Conservation (phyloP, 2,329 filamentous ascomycete genomes). For the Dendrostoma leiphaemia region DNA sequence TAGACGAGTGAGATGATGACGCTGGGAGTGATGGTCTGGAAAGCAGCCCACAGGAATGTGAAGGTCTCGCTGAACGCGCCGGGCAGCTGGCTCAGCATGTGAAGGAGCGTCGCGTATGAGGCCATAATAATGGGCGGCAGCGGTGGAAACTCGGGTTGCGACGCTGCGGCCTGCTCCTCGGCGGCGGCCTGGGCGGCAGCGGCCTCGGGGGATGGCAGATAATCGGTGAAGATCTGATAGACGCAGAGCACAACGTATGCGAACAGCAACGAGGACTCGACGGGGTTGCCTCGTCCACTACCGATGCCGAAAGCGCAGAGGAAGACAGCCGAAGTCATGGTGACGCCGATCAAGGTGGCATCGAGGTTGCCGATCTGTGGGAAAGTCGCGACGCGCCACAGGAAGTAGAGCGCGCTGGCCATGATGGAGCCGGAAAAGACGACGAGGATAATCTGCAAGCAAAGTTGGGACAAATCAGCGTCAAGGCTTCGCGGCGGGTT, state of each 20-base stretch:
- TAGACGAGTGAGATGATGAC: conserved; percentile 95
- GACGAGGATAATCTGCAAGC: conserved; percentile 75
- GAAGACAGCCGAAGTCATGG: conserved; percentile 89
- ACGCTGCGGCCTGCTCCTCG: conserved; percentile 43
- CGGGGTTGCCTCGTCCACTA: conserved; percentile 88
- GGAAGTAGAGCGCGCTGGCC: conserved; percentile 90
- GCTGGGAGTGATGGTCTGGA: conserved; percentile 92
- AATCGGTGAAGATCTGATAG: conserved; percentile 99
- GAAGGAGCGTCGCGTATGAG: conserved; percentile 87
- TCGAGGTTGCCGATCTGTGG: conserved; percentile 91
- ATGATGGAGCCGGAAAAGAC: conserved; percentile 88
- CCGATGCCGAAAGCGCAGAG: conserved; percentile 92
- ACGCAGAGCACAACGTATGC: conserved; percentile 98
- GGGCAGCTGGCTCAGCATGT: conserved; percentile 79
- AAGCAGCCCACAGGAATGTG: conserved; percentile 83
- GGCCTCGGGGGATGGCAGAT: conserved; percentile 73
- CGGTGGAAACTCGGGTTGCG: conserved; percentile 90
- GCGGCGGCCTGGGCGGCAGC: conserved; percentile 42
- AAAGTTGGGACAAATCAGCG: too few species aligned
- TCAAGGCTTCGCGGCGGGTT: too few species aligned
- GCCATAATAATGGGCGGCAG: conserved; percentile 98
- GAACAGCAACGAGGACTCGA: conserved; percentile 92
- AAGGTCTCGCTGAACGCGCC: conserved; percentile 79
- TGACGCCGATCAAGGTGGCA: conserved; percentile 86
- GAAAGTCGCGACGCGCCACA: conserved; percentile 93